Conservation (phyloP, 2,329 filamentous ascomycete genomes). For the Ophiostoma montium region DNA sequence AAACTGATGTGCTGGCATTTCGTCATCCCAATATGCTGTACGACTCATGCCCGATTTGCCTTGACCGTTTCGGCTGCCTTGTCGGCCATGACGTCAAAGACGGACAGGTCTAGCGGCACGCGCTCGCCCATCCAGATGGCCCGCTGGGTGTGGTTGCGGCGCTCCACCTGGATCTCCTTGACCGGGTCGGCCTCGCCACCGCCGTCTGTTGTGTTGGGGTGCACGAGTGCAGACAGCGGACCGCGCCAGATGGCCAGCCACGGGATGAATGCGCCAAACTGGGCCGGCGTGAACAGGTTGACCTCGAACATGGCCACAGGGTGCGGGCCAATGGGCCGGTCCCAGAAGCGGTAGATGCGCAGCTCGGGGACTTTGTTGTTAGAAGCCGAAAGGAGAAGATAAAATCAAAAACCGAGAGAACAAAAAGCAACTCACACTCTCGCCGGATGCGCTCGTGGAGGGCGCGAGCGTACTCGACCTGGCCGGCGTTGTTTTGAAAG, state of each 20-base stretch:
- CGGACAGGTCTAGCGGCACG: conserved; percentile 41
- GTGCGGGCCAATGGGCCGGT: conserved; percentile 68
- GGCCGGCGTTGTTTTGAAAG: conserved; percentile 46
- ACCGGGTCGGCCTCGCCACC: conserved; percentile 15
- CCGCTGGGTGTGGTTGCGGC: conserved; percentile 48
- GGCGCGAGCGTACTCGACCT: conserved; percentile 53
- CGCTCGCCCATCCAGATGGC: conserved; percentile 64
- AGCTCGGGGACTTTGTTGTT: conserved; percentile 62
- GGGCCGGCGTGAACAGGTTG: conserved; percentile 68
- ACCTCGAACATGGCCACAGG: conserved; percentile 85
- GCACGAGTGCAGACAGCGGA: conserved; percentile 62
- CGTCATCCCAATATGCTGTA: no score
- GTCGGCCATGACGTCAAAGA: conserved; percentile 27
- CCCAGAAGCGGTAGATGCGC: conserved; percentile 66
- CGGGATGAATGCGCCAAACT: conserved; percentile 79
- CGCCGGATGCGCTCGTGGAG: conserved; percentile 66
- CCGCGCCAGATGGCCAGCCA: conserved; percentile 77
- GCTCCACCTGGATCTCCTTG: conserved; percentile 19
- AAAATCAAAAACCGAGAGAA: neutral
- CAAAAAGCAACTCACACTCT: conserved; percentile 46
- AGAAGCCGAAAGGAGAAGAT: neutral
- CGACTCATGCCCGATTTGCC: neutral
- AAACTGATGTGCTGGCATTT: no score
- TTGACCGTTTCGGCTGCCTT: neutral
- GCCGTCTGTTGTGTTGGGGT: conserved; percentile 60